Percentiles rank a stretch among this genome's conserved stretches.
These are phyloP conservation scores for Danielia oregonensis DNA, from an alignment of 805 yeast genomes.

Conservation along the genomic window DNA sequence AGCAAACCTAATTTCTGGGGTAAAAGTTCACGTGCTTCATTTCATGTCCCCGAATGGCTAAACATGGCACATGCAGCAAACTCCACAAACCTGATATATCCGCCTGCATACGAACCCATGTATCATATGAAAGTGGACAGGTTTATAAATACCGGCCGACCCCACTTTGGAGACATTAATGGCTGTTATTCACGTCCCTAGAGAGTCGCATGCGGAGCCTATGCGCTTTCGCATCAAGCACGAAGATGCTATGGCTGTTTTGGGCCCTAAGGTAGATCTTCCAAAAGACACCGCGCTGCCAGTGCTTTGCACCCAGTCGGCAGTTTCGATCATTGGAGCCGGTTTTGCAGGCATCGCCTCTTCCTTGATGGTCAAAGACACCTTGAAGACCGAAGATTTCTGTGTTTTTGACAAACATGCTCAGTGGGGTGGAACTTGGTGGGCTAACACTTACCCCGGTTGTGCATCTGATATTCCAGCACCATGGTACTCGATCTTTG, in stretches of 20 bases:
- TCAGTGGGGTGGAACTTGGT: conserved; percentile 43
- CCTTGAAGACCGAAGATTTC: conserved; percentile 27
- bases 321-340: conserved; percentile 36
- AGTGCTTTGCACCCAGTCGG: conserved; percentile 21
- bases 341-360: conserved; percentile 39
- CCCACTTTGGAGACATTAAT: too few relatives aligned
- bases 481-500: conserved; percentile 34
- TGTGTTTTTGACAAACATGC: conserved; percentile 37
- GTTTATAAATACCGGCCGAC: too few relatives aligned
- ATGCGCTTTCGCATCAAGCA: conserved; percentile 24
- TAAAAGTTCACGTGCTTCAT: too few relatives aligned
- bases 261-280: conserved; percentile 21
- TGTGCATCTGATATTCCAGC: conserved; percentile 45
- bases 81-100: too few relatives aligned
- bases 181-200: conserved; percentile 14
- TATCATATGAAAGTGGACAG: too few relatives aligned
- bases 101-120: too few relatives aligned
- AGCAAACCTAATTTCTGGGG: too few relatives aligned
- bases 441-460: conserved; percentile 43
- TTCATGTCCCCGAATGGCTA: too few relatives aligned
- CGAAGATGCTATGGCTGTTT: conserved; percentile 24
- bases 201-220: conserved; percentile 32
- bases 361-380: conserved; percentile 24
- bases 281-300: conserved; percentile 16
- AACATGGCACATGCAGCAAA: too few relatives aligned